Evolutionary conservation across 495 filamentous ascomycete genomes (phyloP), one percentile per base, ranked within the genome.

Genomic region (Aspergillus steynii): DNA sequence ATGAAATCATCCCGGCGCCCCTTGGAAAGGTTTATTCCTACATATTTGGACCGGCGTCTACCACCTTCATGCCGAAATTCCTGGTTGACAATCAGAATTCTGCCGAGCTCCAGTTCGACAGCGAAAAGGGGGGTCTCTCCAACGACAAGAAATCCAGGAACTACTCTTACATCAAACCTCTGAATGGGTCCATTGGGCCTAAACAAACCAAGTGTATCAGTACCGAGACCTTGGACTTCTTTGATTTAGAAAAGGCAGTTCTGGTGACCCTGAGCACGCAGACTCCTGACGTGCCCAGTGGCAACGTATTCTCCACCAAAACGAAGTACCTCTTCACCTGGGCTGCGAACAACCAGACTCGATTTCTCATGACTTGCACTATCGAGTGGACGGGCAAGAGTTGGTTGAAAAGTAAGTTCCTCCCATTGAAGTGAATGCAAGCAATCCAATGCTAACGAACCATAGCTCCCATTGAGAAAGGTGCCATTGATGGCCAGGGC

Each of bases 341-440:
- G 95, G 93, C 86, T 2, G 81, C 95, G 31, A 86, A 85, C 57
- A 96, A 96, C 64, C 77, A 87, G 28, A 99, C 96, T 0, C 83
- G 91, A 34, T 75, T 99, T 29, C 81, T 93, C 29, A 86, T 92
- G 73, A 96, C 86, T 59, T 97, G 91, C 73, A 88, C 87, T 0
- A 90, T 98, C 53, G 95, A 98, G 68, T 99, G 95, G 95, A 86
- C 89, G 0, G 93, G 95, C 57, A 99, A 99, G 81, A 96, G 92
- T 77, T 99, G 96, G 95, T 72, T 98, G 46, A 98, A 96, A 80
- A 91, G 94, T 97, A 84, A 69, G 77, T 61, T 31, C 2, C 60
- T 42, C 50, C 70, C 49, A 73, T 45, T 14, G 37, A 9, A 42
- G 29, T 5, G 5, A n/a, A 3, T 50, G 8, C 7, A 26, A 52